Evolutionary conservation across 352 stramenopile species (phyloP), one percentile per base, ranked within the genome.

Genomic region (Discostella stelligera): DNA sequence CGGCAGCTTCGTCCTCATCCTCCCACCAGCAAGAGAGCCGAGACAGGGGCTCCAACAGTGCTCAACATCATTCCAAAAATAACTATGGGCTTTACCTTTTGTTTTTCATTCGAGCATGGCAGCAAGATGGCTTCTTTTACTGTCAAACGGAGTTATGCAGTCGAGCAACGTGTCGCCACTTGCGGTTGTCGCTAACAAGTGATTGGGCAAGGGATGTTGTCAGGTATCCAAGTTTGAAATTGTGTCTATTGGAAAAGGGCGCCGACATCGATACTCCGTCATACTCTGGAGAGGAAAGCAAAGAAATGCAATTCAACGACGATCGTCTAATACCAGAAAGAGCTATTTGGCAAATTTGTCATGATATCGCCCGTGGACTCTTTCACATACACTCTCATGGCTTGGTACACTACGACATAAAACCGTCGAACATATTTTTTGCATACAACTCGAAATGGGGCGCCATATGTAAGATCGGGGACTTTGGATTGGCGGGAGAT

Each of bases 351-450:
- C 89, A 93, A 77, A 86, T 93, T 30, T 87, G 78, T 46, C 85
- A 93, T 74, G 87, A 93, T 65, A 80, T 91, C 49, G 69, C 73
- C 25, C 73, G 79, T 60, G 96, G 94, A 23, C 83, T 98, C 5
- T 87, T 89, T 41, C 91, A 96, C 18, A 91, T 98, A 6, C 95
- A 98, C 82, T 89, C 88, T 0, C 87, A 96, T 58, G 77, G 87
- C 0, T 90, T 98, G 32, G 94, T 98, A 18, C 96, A 98, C 72
- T 87, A 98, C 53, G 96, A 98, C 74, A 95, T 98, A 71, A 98
- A 98, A 77, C 95, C 96, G 11, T 95, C 95, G n/a, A 98, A 98
- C 74, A 94, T 98, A 59, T 97, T 98, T 74, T 86, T 93, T 39
- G 74, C 85, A 11, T 60, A 30, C 2, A 80, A 90, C 60, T 32